Evolutionary conservation across 2,329 filamentous ascomycete genomes (phyloP).

Genomic region (Xylaria sp.): DNA sequence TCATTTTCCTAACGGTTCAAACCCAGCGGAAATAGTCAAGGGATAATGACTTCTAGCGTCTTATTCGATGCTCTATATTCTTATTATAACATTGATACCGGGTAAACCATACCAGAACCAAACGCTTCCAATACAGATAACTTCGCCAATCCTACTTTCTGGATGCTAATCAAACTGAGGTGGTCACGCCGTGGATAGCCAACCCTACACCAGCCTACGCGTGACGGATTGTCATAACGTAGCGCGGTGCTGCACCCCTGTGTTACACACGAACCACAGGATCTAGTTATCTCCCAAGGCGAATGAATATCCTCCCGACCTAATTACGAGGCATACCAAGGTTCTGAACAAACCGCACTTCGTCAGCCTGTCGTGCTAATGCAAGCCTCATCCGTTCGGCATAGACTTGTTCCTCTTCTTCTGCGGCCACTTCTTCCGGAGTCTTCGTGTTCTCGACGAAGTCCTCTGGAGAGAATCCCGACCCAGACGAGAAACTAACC

Average conservation of each 20-base stretch:
- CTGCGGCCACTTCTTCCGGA: conserved; percentile 60
- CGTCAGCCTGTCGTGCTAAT: conserved; percentile 80
- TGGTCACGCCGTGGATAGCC: not conserved
- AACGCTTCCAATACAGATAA: not conserved
- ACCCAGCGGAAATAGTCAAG: not conserved
- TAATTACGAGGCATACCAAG: conserved; percentile 58
- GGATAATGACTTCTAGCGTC: not conserved
- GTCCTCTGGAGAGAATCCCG: conserved; percentile 61
- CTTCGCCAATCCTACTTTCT: not conserved
- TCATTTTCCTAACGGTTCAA: conserved; percentile 9
- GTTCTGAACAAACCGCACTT: conserved; percentile 77
- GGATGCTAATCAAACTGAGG: not conserved
- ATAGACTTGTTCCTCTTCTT: conserved; percentile 70
- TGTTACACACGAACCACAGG: not conserved
- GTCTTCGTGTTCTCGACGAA: conserved; percentile 61
- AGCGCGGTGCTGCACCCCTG: conserved; percentile 9
- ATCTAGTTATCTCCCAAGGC: conserved; percentile 25
- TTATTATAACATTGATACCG: not conserved
- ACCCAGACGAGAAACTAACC: conserved; percentile 68
- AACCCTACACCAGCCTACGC: conserved; percentile 14
- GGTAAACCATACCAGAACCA: not conserved
- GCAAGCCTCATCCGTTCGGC: conserved; percentile 78
- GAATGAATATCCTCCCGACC: conserved; percentile 35
- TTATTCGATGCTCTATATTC: not conserved
- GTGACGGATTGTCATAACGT: conserved; percentile 6